phyloP scores from a whole-genome alignment of 805 yeast species.

The Pichia kluyveri region DNA sequence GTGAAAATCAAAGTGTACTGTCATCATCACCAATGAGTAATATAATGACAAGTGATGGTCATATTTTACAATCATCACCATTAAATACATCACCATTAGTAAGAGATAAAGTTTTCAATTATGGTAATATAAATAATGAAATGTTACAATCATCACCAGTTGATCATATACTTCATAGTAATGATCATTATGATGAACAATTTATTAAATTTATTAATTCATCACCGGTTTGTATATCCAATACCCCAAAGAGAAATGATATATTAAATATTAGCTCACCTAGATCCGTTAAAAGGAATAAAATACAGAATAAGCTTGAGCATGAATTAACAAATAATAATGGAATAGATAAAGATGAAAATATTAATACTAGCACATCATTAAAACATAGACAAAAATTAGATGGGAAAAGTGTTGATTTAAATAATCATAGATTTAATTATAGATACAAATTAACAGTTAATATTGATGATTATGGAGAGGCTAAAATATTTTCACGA shows the following conservation, averaged over 20 bases:
- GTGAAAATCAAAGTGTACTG: background rate
- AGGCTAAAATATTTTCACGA: conserved; percentile 4
- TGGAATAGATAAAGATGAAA: background rate
- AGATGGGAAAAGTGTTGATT: background rate
- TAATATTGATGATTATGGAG: conserved; percentile 5
- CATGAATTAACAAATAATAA: background rate
- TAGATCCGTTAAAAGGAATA: background rate
- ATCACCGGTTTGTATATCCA: conserved; percentile 2
- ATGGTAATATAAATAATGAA: background rate
- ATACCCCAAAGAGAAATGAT: background rate
- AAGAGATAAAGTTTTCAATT: background rate
- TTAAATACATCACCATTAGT: conserved; percentile 22
- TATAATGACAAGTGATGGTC: conserved; percentile 3
- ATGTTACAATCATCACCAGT: conserved; percentile 1
- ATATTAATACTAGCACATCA: background rate
- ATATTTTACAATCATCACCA: conserved; percentile 16
- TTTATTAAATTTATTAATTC: conserved; percentile 8
- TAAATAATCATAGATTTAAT: background rate
- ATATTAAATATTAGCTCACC: background rate
- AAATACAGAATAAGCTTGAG: background rate
- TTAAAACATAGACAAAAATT: background rate
- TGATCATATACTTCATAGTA: background rate
- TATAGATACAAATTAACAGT: conserved; percentile 3
- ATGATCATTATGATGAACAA: conserved; percentile 3
- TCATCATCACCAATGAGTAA: conserved; percentile 7